Evolutionary conservation across 2,329 filamentous ascomycete genomes (phyloP).

Genomic region (Huntiella decipiens): DNA sequence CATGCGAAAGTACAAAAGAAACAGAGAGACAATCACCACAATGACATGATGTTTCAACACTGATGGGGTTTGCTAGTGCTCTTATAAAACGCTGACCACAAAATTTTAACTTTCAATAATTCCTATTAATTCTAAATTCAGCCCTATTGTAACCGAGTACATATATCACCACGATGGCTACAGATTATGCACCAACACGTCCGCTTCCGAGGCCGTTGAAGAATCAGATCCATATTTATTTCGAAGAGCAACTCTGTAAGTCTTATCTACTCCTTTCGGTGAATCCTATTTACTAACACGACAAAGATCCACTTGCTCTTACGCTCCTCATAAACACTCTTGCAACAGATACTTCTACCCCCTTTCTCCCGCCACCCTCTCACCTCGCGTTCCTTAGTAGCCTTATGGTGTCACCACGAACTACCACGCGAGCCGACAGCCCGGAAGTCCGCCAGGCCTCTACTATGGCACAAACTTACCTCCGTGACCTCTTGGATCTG

Average conservation of each 20-base stretch:
- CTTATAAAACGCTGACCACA: too few relatives aligned
- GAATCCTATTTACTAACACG: slow-evolving; percentile 21
- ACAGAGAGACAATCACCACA: too few relatives aligned
- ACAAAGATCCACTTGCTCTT: slow-evolving; percentile 35
- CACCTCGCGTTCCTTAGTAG: slow-evolving; percentile 64
- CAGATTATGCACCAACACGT: not conserved
- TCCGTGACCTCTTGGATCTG: slow-evolving; percentile 45
- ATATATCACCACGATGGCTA: too few relatives aligned
- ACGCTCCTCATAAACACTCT: slow-evolving; percentile 45
- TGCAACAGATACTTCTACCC: slow-evolving; percentile 27
- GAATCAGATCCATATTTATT: slow-evolving; percentile 10
- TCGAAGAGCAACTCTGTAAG: slow-evolving; percentile 15
- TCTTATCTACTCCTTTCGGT: not conserved
- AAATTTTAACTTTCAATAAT: too few relatives aligned
- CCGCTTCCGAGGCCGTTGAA: slow-evolving; percentile 7
- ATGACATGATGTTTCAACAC: too few relatives aligned
- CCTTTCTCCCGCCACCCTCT: slow-evolving; percentile 45
- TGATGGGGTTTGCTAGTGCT: too few relatives aligned
- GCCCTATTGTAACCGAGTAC: too few relatives aligned
- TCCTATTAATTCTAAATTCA: too few relatives aligned
- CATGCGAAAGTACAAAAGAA: too few relatives aligned
- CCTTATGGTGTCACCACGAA: slow-evolving; percentile 59
- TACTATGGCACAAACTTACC: slow-evolving; percentile 47
- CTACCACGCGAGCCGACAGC: slow-evolving; percentile 53
- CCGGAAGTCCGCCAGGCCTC: slow-evolving; percentile 42